Percentiles rank a stretch among this genome's conserved stretches.
Evolutionary conservation across 2,329 filamentous ascomycete genomes (phyloP).

Genomic region (Penicillium sclerotigenum): DNA sequence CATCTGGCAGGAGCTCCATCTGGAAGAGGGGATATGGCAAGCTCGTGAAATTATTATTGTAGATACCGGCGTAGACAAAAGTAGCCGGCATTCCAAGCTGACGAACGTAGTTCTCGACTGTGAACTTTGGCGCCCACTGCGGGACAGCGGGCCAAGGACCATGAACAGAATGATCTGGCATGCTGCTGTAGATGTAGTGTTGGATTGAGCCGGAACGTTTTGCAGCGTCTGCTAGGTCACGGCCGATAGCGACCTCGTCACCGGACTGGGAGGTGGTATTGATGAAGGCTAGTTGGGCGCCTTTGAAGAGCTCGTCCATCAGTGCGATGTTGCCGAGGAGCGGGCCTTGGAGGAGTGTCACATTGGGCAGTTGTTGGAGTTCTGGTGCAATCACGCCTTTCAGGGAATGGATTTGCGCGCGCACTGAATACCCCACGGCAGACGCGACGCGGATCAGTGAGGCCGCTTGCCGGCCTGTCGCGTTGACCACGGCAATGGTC

Average conservation of each 20-base stretch:
- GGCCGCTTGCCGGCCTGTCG: constrained; percentile 90
- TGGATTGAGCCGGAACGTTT: constrained; percentile 73
- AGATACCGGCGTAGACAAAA: constrained; percentile 94
- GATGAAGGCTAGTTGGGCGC: constrained; percentile 87
- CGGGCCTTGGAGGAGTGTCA: constrained; percentile 66
- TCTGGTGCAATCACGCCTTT: constrained; percentile 87
- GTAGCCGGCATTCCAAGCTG: constrained; percentile 80
- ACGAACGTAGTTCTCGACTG: constrained; percentile 85
- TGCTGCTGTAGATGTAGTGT: constrained; percentile 94
- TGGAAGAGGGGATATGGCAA: constrained; percentile 90
- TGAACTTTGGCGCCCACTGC: constrained; percentile 88
- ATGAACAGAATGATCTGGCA: constrained; percentile 89
- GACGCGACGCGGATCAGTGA: constrained; percentile 92
- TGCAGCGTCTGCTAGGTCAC: constrained; percentile 82
- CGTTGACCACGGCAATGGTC: constrained; percentile 92
- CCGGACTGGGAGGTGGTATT: constrained; percentile 93
- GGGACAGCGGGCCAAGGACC: constrained; percentile 80
- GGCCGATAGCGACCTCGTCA: constrained; percentile 86
- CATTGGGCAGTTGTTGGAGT: constrained; percentile 75
- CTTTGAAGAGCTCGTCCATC: constrained; percentile 74
- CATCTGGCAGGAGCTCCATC: constrained; percentile 82
- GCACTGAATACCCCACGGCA: constrained; percentile 88
- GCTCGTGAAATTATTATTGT: constrained; percentile 98
- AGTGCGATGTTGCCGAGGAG: constrained; percentile 68
- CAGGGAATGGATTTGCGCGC: constrained; percentile 82